Base-by-base conservation (phyloP, 768 basidiomycete species). In the Boletus speciosus region DNA sequence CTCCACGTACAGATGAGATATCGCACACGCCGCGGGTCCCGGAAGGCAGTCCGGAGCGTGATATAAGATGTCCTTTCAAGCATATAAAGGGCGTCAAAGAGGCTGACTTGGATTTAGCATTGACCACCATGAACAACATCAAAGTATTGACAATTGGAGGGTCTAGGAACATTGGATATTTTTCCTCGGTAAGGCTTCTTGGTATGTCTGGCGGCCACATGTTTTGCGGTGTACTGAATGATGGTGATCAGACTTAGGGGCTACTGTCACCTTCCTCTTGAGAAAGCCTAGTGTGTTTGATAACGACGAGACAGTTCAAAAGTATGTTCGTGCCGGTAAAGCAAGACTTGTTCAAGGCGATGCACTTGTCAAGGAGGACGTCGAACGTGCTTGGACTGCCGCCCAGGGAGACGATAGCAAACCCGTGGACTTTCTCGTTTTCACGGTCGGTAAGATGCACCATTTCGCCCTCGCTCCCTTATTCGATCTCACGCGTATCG, bases 181-280 rank as follows among this genome's bases (percentile, higher is more conserved):
- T 71, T 50, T 60, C 81, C 31, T 71, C 80, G 1, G 38, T 79
- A 41, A 69, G 78, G n/a, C 69, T 83, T 7, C 73, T 82, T 11
- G 72, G 81, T 80, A 54, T 27, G 74, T 64, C 16, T 37, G 15
- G 23, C 23, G 10, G 1, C 23, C 2, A 4, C 11, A 23, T 23
- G 1, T 5, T 6, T n/a, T 19, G n/a, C 2, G 0, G 27, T 40
- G 40, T 14, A 7, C 35, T 55, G 41, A 48, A 31, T n/a, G 4
- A 31, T 6, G 9, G 39, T n/a, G 21, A 40, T 43, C 60, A 88
- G 86, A 73, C 6, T 67, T 75, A 47, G 85, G 86, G 37, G 74
- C 79, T 4, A 81, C 76, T 2, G 81, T 88, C 0, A 85, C 84
- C 0, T 87, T 84, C 60, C 74, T 88, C 12, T 74, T 88, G 35